Base-by-base conservation (phyloP, 257 asterid species). In the Solanum acaule region DNA sequence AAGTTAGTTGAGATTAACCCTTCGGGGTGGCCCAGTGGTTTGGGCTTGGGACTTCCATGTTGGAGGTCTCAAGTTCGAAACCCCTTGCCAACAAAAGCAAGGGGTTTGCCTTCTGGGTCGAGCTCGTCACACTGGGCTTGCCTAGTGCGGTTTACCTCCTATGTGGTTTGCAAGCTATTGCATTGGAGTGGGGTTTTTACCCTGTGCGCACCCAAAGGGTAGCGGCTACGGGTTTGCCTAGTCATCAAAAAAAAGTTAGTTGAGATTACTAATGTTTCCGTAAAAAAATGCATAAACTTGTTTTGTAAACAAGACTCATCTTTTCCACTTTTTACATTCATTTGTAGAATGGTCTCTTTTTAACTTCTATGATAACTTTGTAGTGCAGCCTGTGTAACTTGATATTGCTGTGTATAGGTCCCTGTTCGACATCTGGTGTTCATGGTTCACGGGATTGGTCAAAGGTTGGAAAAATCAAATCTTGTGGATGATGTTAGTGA, bases 391-490 rank as follows among this genome's bases (percentile, higher is more conserved):
- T 40, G 29, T 46, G 34, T 72, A 77, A 65, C 65, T 87, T 31
- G 84, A 65, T 89, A 13, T 85, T 67, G 37, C 87, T 92, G 84
- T 22, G 76, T 91, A 75, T 88, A 97, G 99, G 99, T 97, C 89
- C 98, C 99, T 89, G 99, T 97, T 89, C 93, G 93, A 38, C 99
- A 97, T 92, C 90, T 97, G 72, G 98, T 97, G 70, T 97, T 97
- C 94, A 96, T 97, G 99, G 97, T 97, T 89, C 99, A 97, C 83
- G 99, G 99, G 85, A 96, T 97, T 88, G 99, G 99, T 85, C 99
- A 97, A 92, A 95, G 99, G 89, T 90, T 97, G 94, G 99, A 96
- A 92, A 97, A 96, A 87, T 97, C 99, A 61, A 97, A 96, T 92
- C 93, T 97, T 90, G 99, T 97, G 84, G 99, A 97, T 91, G 99